Percentiles rank a stretch among this genome's conserved stretches.
These are phyloP conservation scores for Zygosaccharomyces lentus DNA, from an alignment of 805 yeast species.

Conservation along the genomic window DNA sequence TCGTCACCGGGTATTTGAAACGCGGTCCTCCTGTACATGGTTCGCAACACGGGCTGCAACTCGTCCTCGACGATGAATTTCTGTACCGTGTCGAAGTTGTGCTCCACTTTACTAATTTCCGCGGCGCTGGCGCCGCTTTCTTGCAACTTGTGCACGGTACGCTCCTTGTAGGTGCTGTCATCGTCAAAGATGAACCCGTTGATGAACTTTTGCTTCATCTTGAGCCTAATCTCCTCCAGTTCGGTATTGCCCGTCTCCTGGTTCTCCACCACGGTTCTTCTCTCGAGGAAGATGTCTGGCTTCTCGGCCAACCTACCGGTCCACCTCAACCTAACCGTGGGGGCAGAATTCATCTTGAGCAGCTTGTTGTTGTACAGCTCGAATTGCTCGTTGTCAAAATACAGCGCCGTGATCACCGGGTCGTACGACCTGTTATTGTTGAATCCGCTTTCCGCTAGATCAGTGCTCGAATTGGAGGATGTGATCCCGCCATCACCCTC, in stretches of 20 bases:
- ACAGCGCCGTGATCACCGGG: constrained; percentile 80
- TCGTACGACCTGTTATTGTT: constrained; percentile 48
- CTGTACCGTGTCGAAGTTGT: constrained; percentile 57
- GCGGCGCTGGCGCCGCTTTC: constrained; percentile 55
- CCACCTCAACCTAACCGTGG: constrained; percentile 87
- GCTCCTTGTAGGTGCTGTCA: constrained; percentile 41
- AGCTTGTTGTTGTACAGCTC: constrained; percentile 84
- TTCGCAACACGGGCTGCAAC: constrained; percentile 81
- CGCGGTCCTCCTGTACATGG: constrained; percentile 87
- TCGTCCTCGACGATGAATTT: constrained; percentile 57
- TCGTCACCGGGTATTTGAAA: constrained; percentile 98
- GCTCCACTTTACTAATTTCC: constrained; percentile 47
- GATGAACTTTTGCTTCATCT: constrained; percentile 76
- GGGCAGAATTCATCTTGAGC: constrained; percentile 59
- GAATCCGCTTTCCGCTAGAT: constrained; percentile 43
- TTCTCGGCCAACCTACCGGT: constrained; percentile 73
- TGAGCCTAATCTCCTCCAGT: constrained; percentile 60
- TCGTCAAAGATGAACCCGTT: constrained; percentile 63
- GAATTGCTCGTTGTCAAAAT: constrained; percentile 79
- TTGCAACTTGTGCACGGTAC: constrained; percentile 55
- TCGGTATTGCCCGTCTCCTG: constrained; percentile 43
- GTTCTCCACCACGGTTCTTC: constrained; percentile 61
- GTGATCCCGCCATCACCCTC: constrained; percentile 25
- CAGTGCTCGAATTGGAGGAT: constrained; percentile 40
- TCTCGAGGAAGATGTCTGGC: constrained; percentile 77